These are phyloP conservation scores for Gossypium turneri DNA, from an alignment of 345 rosid genomes.

Conservation along the genomic window DNA sequence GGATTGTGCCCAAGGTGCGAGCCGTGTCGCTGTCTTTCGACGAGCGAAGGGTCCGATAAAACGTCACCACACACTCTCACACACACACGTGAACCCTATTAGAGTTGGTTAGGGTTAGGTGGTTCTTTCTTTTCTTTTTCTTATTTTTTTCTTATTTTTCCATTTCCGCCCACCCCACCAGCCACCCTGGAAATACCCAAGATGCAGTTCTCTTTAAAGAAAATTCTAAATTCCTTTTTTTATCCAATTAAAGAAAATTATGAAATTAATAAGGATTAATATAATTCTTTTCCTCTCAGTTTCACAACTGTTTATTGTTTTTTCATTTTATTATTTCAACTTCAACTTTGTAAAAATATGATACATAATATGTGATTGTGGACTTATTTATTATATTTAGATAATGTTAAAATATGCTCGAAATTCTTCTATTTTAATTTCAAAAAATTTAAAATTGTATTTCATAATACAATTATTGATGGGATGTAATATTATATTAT, in stretches of 20 bases:
- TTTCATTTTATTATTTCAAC: no score
- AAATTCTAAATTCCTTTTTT: not conserved
- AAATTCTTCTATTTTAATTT: no score
- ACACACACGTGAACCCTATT: slow-evolving; percentile 25
- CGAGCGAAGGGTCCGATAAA: slow-evolving; percentile 20
- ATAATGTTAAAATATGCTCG: no score
- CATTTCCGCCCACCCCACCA: not conserved
- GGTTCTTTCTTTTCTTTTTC: not conserved
- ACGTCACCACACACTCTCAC: slow-evolving; percentile 32
- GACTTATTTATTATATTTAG: no score
- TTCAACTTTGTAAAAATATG: no score
- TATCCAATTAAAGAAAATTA: not conserved
- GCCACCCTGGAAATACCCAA: not conserved
- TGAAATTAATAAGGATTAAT: not conserved
- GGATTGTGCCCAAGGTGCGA: slow-evolving; percentile 16
- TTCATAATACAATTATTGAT: no score
- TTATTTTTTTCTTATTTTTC: not conserved
- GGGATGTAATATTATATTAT: no score
- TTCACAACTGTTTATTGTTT: no score
- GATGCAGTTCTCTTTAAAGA: not conserved
- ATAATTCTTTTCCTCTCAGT: no score
- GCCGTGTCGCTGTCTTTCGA: slow-evolving; percentile 26
- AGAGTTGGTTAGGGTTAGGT: slow-evolving; percentile 10
- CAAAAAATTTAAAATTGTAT: no score
- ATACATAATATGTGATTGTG: no score